Conservation (phyloP, 768 basidiomycete genomes). For the Thelephora ganbajun region DNA sequence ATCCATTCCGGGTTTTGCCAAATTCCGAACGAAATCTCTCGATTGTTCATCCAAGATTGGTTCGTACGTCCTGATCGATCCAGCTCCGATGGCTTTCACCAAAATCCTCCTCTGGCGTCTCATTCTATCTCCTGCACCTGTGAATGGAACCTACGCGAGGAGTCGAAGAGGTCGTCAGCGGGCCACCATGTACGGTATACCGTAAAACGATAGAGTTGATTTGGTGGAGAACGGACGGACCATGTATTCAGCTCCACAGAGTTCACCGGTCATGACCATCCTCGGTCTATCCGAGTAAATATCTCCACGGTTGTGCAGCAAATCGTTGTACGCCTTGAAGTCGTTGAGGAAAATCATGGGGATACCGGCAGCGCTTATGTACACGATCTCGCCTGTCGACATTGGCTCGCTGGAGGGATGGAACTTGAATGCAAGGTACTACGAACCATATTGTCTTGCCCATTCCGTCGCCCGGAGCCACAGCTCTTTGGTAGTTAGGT, state of each 20-base stretch:
- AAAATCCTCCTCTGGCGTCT: background rate
- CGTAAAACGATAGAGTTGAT: background rate
- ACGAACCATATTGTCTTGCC: slow-evolving; percentile 10
- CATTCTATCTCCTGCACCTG: background rate
- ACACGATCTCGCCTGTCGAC: slow-evolving; percentile 23
- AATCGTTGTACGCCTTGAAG: slow-evolving; percentile 24
- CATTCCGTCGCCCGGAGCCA: slow-evolving; percentile 11
- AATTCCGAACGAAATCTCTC: background rate
- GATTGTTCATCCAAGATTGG: background rate
- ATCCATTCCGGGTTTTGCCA: background rate
- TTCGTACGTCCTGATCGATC: background rate
- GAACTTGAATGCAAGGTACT: background rate
- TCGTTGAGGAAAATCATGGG: slow-evolving; percentile 33
- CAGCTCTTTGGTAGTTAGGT: slow-evolving; percentile 10
- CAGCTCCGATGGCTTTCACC: background rate
- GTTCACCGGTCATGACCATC: slow-evolving; percentile 12
- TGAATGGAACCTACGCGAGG: background rate
- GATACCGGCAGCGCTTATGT: slow-evolving; percentile 30
- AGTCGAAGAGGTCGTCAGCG: background rate
- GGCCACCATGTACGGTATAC: slow-evolving; percentile 1
- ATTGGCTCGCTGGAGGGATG: background rate
- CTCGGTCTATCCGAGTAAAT: slow-evolving; percentile 40
- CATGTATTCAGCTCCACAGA: slow-evolving; percentile 3
- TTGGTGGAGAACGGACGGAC: background rate
- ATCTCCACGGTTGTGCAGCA: slow-evolving; percentile 31